phyloP scores from a whole-genome alignment of 2,329 filamentous ascomycete genomes.

The Fusarium pseudocircinatum region DNA sequence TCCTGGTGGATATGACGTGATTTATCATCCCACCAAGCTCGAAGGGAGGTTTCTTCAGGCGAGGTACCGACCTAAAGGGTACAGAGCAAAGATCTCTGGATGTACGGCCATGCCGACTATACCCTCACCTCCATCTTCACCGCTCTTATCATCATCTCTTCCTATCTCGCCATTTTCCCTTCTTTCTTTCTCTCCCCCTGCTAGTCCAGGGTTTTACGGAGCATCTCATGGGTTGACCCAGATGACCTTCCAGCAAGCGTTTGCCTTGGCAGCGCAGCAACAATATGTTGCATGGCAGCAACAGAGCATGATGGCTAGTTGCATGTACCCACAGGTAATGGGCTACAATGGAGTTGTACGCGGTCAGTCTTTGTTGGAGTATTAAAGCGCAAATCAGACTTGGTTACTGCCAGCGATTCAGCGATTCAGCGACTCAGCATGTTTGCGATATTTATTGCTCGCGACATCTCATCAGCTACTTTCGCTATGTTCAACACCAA shows the following conservation, averaged over 20 bases:
- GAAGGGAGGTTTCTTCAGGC: not conserved
- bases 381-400: not conserved
- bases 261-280: not conserved
- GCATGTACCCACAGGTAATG: not conserved
- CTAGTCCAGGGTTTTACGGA: not conserved
- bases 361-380: not conserved
- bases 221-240: not conserved
- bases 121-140: not conserved
- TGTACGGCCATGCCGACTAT: not conserved
- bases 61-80: not conserved
- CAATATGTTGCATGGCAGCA: not conserved
- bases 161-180: not conserved
- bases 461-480: no score
- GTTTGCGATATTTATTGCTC: no score
- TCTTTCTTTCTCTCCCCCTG: not conserved
- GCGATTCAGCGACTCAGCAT: no score
- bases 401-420: no score
- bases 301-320: not conserved
- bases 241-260: not conserved
- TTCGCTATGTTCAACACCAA: no score
- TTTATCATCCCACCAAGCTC: not conserved
- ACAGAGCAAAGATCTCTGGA: not conserved
- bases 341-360: not conserved
- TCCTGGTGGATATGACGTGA: not conserved
- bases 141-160: not conserved